Evolutionary conservation across 495 filamentous ascomycete species (phyloP).

Genomic region (Xylaria grammica): DNA sequence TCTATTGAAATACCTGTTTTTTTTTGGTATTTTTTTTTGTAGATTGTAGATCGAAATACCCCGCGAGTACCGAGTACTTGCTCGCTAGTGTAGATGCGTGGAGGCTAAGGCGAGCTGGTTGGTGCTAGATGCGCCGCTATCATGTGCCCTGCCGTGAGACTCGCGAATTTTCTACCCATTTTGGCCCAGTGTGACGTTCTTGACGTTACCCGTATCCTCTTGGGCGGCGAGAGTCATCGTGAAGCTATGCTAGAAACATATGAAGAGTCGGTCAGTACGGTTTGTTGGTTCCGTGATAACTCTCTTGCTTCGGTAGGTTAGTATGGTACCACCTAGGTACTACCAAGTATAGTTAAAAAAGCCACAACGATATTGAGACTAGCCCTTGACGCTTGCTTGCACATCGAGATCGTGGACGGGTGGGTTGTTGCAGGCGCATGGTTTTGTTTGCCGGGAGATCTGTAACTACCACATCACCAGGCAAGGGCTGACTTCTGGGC

Average conservation of each 20-base stretch:
- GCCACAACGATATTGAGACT: neutral
- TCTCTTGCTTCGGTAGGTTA: neutral
- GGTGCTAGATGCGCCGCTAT: neutral
- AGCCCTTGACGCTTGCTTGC: neutral
- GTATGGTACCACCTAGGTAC: neutral
- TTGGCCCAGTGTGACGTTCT: neutral
- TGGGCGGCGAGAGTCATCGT: neutral
- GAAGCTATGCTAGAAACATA: neutral
- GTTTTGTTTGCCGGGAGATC: neutral
- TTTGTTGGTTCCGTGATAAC: neutral
- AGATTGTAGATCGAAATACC: slow-evolving; percentile 3
- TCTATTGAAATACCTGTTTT: neutral
- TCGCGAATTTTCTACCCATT: neutral
- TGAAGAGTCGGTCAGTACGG: no score
- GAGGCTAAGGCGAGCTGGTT: neutral
- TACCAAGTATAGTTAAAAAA: neutral
- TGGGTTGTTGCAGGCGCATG: neutral
- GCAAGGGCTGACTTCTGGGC: neutral
- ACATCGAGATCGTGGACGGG: neutral
- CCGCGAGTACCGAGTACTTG: slow-evolving; percentile 2
- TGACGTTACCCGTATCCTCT: neutral
- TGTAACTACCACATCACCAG: neutral
- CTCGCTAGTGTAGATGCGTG: neutral
- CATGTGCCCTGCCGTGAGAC: neutral
- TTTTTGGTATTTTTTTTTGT: no score